Base-by-base conservation (phyloP, 345 rosid species). In the Salix viminalis region DNA sequence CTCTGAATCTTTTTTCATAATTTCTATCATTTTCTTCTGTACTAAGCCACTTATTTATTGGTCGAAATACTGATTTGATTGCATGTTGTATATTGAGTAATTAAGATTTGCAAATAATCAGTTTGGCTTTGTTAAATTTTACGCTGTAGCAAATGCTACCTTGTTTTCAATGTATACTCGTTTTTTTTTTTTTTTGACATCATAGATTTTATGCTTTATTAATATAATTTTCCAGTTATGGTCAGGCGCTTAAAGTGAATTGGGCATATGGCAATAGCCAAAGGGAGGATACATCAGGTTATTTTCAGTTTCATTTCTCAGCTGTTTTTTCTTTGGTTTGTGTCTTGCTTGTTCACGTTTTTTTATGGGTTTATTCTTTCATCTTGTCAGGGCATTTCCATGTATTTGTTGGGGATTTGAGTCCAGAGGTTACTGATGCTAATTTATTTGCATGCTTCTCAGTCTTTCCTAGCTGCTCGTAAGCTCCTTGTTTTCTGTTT, bases 221-320 rank as follows among this genome's bases (percentile, higher is more conserved):
- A 58, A 58, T n/a, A 58, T 23, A 58, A 42, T 23, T 58, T 58
- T 58, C 62, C 92, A 96, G 99, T 69, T 93, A 93, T 81, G 99
- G 99, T 72, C 98, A 93, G 86, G 98, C 99, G 72, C 94, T 96
- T 83, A 96, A 96, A 85, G 99, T 96, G 76, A 96, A 96, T 77
- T 96, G 99, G 99, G 99, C 99, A 44, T 96, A 96, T 86, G 94
- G 95, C 62, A 96, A 91, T 84, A 94, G 94, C 77, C 99, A 96
- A 86, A 89, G 97, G 77, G 99, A 96, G 85, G 99, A 96, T 77
- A 93, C 99, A 70, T 96, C 98, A 79, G 89, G 99, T 96, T 82
- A 65, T 88, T 75, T 84, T 52, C 26, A n/a, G 62, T 9, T 56
- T 56, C 62, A 56, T n/a, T 56, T 7, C 3, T 19, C 61, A 66